Base-by-base conservation (phyloP, 139 green algal genomes). In the Haematococcus lacustris region DNA sequence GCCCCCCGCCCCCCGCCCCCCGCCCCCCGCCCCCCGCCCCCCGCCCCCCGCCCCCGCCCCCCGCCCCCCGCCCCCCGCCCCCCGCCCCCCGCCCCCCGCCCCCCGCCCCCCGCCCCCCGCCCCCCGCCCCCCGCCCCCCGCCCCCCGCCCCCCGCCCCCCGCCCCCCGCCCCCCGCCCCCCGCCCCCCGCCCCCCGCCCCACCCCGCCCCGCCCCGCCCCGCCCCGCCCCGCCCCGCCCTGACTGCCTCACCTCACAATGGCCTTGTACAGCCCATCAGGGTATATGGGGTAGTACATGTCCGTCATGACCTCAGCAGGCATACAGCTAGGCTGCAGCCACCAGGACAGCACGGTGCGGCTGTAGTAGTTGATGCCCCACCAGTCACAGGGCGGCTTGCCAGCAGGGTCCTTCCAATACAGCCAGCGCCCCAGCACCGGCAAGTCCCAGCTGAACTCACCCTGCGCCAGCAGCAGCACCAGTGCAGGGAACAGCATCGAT, bases 241-340 rank as follows among this genome's bases (percentile, higher is more conserved):
- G 3, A 37, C 4, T 39, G 28, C 59, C 66, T n/a, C 41, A 72
- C 78, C 13, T 88, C 33, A 57, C 13, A 30, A 80, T 71, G 50
- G 59, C n/a, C 4, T 75, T 71, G 41, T 80, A 80, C 68, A 80
- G 32, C 4, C 74, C 74, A 35, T 72, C 47, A 3, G 73, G 71
- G 71, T 92, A 88, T 43, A 93, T 82, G 23, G 86, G 79, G 72
- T 93, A 94, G 57, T 85, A 88, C 88, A 96, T 95, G 81, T 96
- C 91, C 1, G 86, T 94, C 88, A 93, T 93, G 2, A 87, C 66
- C 75, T 94, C 91, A 21, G 77, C 73, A 4, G 68, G 53, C 40
- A 83, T 71, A 75, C 71, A 80, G 17, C 47, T 65, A 6, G 89
- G 78, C 64, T 61, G 33, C 34, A 92, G 80, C 59, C 70, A 78